Conservation (phyloP, 2,329 filamentous ascomycete genomes). For the Rhytidhysteron rufulum region DNA sequence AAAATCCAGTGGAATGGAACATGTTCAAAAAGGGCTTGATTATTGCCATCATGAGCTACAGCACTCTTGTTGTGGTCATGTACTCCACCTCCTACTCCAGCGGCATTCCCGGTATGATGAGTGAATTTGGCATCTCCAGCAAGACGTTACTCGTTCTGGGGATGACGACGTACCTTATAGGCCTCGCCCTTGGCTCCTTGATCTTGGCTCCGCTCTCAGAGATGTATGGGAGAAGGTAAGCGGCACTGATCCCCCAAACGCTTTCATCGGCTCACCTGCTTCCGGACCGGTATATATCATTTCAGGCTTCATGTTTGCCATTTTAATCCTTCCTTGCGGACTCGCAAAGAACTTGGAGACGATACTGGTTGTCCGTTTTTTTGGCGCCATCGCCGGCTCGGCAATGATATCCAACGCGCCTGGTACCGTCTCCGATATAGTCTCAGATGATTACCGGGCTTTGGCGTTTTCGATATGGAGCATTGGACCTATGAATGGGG, state of each 20-base stretch:
- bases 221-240: constrained; percentile 60
- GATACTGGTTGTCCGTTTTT: constrained; percentile 70
- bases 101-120: constrained; percentile 64
- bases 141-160: constrained; percentile 67
- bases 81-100: constrained; percentile 64
- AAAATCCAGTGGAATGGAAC: constrained; percentile 68
- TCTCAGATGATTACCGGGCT: constrained; percentile 74
- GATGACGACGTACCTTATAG: constrained; percentile 73
- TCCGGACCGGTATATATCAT: constrained; percentile 67
- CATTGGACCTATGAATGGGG: constrained; percentile 78
- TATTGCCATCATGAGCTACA: constrained; percentile 54
- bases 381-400: constrained; percentile 69
- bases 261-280: too few species aligned
- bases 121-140: constrained; percentile 58
- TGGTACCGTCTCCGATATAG: constrained; percentile 78
- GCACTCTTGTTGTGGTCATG: constrained; percentile 50
- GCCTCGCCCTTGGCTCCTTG: constrained; percentile 67
- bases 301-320: constrained; percentile 60
- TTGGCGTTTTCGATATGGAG: constrained; percentile 80
- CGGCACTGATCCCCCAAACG: too few species aligned
- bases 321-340: constrained; percentile 69
- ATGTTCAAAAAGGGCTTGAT: constrained; percentile 55
- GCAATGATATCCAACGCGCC: constrained; percentile 82
- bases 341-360: constrained; percentile 64
- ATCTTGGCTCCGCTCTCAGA: constrained; percentile 72